Base-by-base conservation (phyloP, 345 rosid species). In the Moricandia arvensis region DNA sequence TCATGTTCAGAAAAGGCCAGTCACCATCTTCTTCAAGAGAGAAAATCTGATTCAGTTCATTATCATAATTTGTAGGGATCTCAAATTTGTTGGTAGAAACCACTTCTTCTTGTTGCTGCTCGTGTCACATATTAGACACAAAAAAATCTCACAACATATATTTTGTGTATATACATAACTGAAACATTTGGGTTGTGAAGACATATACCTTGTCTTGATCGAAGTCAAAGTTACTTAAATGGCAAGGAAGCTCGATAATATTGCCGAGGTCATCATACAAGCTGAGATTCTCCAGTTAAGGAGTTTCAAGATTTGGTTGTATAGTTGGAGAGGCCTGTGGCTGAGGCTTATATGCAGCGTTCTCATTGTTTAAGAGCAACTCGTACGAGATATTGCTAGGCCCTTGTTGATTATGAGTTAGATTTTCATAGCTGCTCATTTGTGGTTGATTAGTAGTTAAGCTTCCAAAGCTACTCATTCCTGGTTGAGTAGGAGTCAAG, bases 191-290 rank as follows among this genome's bases (percentile, higher is more conserved):
- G n/a, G 29, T 45, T 17, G 9, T 0, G 37, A 31, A 26, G 13
- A 21, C 17, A 34, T 24, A 72, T 72, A 67, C 78, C 81, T 72
- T 60, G 73, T 66, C 61, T 6, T 59, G 63, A 72, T 67, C 31
- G 11, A 61, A 18, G 0, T 38, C 41, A 31, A 51, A 37, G 69
- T 66, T 57, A 66, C 67, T 77, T 45, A 30, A 13, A 8, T 59
- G 54, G 4, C 53, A 57, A 65, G 62, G 31, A 65, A 77, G 62
- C 63, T 71, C 76, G 34, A 3, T 38, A 12, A 12, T 49, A 7
- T 8, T 34, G 33, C 17, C 59, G 10, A 72, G 10, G 41, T 53
- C 81, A 26, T 16, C 29, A 4, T 13, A 53, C 27, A 68, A 1
- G 73, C 43, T 37, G 51, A 72, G 74, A 21, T 61, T 53, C 6